Conservation (phyloP, 305 asterid species). For the Solanum chacoense region DNA sequence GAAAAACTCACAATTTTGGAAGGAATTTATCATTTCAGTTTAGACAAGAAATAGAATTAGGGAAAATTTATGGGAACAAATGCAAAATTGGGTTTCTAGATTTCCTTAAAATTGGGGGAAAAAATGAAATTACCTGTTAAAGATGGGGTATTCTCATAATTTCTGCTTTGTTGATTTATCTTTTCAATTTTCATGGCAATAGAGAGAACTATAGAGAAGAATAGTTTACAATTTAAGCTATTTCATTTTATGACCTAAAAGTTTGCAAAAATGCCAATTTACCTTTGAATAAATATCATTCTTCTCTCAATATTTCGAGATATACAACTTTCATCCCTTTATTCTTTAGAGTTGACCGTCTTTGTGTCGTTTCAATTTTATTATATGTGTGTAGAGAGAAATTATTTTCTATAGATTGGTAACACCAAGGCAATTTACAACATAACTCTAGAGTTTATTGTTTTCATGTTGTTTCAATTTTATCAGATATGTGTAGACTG, state of each 20-base stretch:
- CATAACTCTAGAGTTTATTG: background rate
- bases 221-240: background rate
- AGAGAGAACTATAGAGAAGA: background rate
- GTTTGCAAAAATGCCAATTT: background rate
- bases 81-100: background rate
- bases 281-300: background rate
- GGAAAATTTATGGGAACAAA: background rate
- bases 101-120: background rate
- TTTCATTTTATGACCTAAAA: background rate
- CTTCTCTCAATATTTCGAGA: background rate
- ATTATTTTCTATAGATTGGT: background rate
- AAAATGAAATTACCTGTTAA: constrained; percentile 1
- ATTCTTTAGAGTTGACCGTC: background rate
- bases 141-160: background rate
- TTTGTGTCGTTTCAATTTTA: background rate
- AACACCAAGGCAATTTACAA: background rate
- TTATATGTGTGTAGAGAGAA: background rate
- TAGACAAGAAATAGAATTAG: background rate
- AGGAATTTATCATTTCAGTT: background rate
- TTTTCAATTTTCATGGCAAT: background rate
- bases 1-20: background rate
- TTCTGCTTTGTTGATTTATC: background rate
- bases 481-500: too few species aligned
- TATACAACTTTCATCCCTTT: background rate
- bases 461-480: background rate